A percentile compares a stretch with the other conserved stretches of the same genome.
These are phyloP conservation scores for Crithidia sp. DNA, from an alignment of 208 protist species.

Conservation along the genomic window DNA sequence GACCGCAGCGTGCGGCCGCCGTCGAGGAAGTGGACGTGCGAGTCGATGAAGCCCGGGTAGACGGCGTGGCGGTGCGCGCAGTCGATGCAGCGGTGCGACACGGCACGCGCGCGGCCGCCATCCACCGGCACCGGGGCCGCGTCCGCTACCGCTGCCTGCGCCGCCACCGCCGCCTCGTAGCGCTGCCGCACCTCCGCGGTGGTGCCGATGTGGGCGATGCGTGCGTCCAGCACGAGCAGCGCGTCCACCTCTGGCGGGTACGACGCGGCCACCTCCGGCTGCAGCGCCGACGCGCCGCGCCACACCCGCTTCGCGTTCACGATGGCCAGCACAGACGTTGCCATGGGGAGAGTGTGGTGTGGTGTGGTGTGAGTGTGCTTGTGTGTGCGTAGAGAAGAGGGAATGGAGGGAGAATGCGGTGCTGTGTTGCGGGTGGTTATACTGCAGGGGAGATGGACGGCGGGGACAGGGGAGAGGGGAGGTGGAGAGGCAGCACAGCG, in stretches of 20 bases:
- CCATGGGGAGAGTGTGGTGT: constrained; percentile 16
- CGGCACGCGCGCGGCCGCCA: constrained; percentile 31
- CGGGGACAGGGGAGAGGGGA: background rate
- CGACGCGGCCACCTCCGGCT: constrained; percentile 16
- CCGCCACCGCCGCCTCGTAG: constrained; percentile 22
- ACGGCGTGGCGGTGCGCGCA: constrained; percentile 39
- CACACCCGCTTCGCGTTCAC: constrained; percentile 55
- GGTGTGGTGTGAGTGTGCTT: background rate
- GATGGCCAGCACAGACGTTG: constrained; percentile 44
- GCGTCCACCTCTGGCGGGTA: constrained; percentile 45
- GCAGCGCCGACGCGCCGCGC: constrained; percentile 41
- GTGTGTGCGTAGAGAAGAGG: background rate
- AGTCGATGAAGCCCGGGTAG: constrained; percentile 72
- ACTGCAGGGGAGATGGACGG: background rate
- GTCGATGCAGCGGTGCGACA: constrained; percentile 46
- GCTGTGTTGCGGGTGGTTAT: background rate
- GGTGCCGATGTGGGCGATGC: constrained; percentile 42
- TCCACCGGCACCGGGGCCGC: constrained; percentile 24
- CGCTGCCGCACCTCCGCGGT: constrained; percentile 37
- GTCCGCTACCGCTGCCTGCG: constrained; percentile 11
- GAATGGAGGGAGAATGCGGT: background rate
- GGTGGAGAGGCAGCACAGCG: too few relatives aligned
- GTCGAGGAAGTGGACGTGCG: constrained; percentile 66
- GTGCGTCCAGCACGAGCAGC: constrained; percentile 45
- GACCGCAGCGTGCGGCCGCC: constrained; percentile 45